Conservation (phyloP, 495 filamentous ascomycete species). For the Penicillium dipodomyicola region DNA sequence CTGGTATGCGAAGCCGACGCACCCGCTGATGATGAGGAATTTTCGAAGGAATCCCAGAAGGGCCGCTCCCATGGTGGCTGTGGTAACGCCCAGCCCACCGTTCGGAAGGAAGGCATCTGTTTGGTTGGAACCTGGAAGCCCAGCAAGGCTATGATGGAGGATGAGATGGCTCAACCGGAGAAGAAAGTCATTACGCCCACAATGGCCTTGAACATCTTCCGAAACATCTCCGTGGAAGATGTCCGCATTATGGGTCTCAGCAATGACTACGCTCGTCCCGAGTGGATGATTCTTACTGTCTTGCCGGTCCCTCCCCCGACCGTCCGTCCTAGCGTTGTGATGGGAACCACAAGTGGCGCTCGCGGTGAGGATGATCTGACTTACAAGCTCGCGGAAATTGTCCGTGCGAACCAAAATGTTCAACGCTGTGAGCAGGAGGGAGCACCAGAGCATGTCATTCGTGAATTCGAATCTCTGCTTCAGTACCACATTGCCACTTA, state of each 20-base stretch:
- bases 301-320: slow-evolving; percentile 93
- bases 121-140: slow-evolving; percentile 79
- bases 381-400: slow-evolving; percentile 97
- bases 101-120: slow-evolving; percentile 80
- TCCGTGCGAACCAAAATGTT: slow-evolving; percentile 95
- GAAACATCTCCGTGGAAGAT: slow-evolving; percentile 74
- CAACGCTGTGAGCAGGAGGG: slow-evolving; percentile 82
- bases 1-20: slow-evolving; percentile 74
- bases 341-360: slow-evolving; percentile 77
- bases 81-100: slow-evolving; percentile 82
- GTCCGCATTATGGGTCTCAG: slow-evolving; percentile 85
- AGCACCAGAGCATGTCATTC: slow-evolving; percentile 81
- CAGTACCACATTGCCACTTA: slow-evolving; percentile 98
- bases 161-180: slow-evolving; percentile 67
- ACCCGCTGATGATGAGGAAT: slow-evolving; percentile 61
- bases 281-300: slow-evolving; percentile 98
- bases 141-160: slow-evolving; percentile 63
- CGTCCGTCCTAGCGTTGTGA: slow-evolving; percentile 93
- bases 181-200: slow-evolving; percentile 82
- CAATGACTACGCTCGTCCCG: slow-evolving; percentile 88
- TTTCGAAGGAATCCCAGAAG: slow-evolving; percentile 47
- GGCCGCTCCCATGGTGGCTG: slow-evolving; percentile 78
- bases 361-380: slow-evolving; percentile 98
- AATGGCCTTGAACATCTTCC: slow-evolving; percentile 80
- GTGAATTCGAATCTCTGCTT: slow-evolving; percentile 86